A percentile compares a stretch with the other conserved stretches of the same genome.
phyloP scores from a whole-genome alignment of 108 stramenopile genomes.

The Cyclotella atomus region DNA sequence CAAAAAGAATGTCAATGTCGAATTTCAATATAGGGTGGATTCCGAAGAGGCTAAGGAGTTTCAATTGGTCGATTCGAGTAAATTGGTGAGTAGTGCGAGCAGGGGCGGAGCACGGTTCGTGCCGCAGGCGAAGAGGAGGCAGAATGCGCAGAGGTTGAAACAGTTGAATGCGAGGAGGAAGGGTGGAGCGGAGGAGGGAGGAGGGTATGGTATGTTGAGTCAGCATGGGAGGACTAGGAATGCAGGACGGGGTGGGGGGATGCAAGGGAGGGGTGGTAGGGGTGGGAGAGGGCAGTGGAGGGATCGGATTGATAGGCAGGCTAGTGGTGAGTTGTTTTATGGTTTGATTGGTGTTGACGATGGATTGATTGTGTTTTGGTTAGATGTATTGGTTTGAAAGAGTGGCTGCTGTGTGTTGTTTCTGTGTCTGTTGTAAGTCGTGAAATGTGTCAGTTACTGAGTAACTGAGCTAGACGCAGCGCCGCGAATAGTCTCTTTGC shows the following conservation, averaged over 20 bases:
- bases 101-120: conserved; percentile 51
- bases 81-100: conserved; percentile 52
- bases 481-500: too few relatives aligned
- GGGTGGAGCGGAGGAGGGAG: too few relatives aligned
- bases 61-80: conserved; percentile 92
- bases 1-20: conserved; percentile 62
- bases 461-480: too few relatives aligned
- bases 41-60: conserved; percentile 81
- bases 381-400: too few relatives aligned
- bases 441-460: too few relatives aligned
- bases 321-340: conserved; percentile 5
- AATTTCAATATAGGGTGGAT: conserved; percentile 81
- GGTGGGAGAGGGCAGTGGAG: conserved; percentile 54
- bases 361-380: too few relatives aligned
- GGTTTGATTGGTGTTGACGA: too few relatives aligned
- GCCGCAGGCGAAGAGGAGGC: conserved; percentile 58
- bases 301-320: conserved; percentile 57
- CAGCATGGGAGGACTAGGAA: conserved; percentile 53
- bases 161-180: conserved; percentile 78
- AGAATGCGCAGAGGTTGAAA: conserved; percentile 66
- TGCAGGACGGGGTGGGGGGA: conserved; percentile 57
- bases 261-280: conserved; percentile 48
- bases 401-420: too few relatives aligned
- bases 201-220: conserved; percentile 31
- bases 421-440: too few relatives aligned